phyloP scores from a whole-genome alignment of 129 eudicot species.

The Arctium lappa region DNA sequence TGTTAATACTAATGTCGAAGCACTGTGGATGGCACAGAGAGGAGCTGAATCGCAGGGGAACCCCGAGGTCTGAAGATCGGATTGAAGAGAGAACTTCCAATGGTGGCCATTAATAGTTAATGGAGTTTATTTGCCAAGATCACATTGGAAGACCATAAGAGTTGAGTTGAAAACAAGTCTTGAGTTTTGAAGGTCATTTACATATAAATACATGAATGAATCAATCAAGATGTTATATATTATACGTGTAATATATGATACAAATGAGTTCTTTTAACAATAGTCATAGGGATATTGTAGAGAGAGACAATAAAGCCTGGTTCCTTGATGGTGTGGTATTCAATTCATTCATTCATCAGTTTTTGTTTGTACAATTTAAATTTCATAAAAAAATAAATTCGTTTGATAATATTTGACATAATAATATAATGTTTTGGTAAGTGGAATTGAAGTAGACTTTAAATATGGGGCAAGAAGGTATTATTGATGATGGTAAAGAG shows the following conservation, averaged over 20 bases:
- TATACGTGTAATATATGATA: conserved; percentile 29
- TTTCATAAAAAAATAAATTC: neutral
- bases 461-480: conserved; percentile 24
- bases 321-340: neutral
- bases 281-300: conserved; percentile 23
- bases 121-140: neutral
- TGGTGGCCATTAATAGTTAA: conserved; percentile 27
- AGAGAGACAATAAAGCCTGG: conserved; percentile 22
- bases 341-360: neutral
- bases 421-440: conserved; percentile 3
- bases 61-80: conserved; percentile 33
- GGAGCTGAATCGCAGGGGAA: conserved; percentile 44
- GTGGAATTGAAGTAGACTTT: neutral
- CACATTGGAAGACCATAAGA: conserved; percentile 1
- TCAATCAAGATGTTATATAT: conserved; percentile 13
- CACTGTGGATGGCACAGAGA: conserved; percentile 34
- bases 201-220: neutral
- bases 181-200: conserved; percentile 14
- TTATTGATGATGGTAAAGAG: conserved; percentile 55
- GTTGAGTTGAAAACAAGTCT: conserved; percentile 1
- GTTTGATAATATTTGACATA: too few species aligned
- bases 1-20: neutral
- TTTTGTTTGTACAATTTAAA: neutral
- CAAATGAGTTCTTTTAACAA: conserved; percentile 1
- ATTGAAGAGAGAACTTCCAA: conserved; percentile 30